phyloP scores from a whole-genome alignment of 129 eudicot species.

The Scalesia atractyloides region DNA sequence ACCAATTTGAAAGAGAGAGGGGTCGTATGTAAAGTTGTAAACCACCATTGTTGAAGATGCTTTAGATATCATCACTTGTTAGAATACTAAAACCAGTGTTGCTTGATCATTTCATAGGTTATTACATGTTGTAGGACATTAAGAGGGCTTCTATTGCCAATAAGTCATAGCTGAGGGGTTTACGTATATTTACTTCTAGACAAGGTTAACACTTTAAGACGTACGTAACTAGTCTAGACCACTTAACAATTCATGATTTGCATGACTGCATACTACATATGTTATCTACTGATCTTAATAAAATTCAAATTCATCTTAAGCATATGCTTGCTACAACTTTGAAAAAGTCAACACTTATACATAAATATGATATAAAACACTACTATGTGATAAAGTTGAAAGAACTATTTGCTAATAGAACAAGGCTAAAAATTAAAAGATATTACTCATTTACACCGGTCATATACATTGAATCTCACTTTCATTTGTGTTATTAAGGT shows the following conservation, averaged over 20 bases:
- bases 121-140: background rate
- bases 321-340: background rate
- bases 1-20: no score
- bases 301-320: background rate
- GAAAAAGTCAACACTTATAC: background rate
- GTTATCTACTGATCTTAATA: background rate
- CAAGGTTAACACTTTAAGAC: background rate
- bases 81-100: no score
- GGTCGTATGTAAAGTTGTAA: no score
- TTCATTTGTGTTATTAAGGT: background rate
- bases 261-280: background rate
- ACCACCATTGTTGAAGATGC: no score
- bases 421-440: background rate
- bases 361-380: background rate
- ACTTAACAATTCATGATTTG: background rate
- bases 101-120: no score
- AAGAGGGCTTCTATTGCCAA: background rate
- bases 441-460: background rate
- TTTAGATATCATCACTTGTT: no score
- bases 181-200: background rate
- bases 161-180: constrained; percentile 5
- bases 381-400: background rate
- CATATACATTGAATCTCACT: background rate
- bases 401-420: background rate
- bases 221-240: background rate